Base-by-base conservation (phyloP, 108 stramenopile species). In the Pseudonitzschia pungens region DNA sequence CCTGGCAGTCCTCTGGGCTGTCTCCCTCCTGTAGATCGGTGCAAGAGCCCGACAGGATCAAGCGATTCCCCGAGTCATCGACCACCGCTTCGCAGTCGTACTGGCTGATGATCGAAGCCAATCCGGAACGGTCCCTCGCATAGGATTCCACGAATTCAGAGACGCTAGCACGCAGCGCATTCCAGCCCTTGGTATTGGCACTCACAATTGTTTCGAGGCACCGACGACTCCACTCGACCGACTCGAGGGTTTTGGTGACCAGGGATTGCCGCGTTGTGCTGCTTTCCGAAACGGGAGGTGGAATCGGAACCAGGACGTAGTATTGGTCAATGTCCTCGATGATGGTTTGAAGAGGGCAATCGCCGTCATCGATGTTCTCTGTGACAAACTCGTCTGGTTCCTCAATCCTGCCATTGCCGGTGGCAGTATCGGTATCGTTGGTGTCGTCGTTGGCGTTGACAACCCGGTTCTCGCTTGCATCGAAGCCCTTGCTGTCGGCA, bases 41-140 rank as follows among this genome's bases (percentile, higher is more conserved):
- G 9, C 71, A 65, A 0, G 63, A 60, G 14, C 77, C 77, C 6
- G 71, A 70, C 5, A 78, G 71, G 32, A 78, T 78, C 44, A 78
- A 55, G 21, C 71, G 31, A 45, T 70, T 62, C 24, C 77, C 77
- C 24, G 65, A 48, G 7, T 9, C 8, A 41, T 71, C 71, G 24
- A 78, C 54, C 14, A 41, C 48, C 32, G 65, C 57, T 40, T 78
- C 77, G 6, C 36, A 36, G 6, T 36, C 36, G 36, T 36, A 36
- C 36, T 36, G 36, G 2, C 36, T 36, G 36, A 6, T 5, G 36
- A 36, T 36, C 4, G 36, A 5, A 36, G 4, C 36, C 36, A 36
- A 6, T 5, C 2, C 7, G 3, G n/a, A 51, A 51, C 16, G 14
- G 27, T 58, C 29, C 14, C 57, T 58, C 57, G 28, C 3, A 58